phyloP scores from a whole-genome alignment of 495 filamentous ascomycete genomes.

The Penicillium argentinense region DNA sequence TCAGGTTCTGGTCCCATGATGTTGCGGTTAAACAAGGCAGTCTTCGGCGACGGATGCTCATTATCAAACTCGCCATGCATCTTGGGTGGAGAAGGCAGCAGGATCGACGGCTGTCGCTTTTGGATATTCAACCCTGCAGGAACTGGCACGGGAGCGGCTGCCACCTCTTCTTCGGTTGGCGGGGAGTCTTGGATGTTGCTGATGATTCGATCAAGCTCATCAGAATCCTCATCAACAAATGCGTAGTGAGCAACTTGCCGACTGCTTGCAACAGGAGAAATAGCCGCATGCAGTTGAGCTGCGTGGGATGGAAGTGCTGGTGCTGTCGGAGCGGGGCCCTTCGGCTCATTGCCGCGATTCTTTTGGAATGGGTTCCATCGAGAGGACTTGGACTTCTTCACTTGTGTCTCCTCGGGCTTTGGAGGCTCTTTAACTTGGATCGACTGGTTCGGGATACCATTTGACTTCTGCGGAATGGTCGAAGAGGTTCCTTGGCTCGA shows the following conservation, averaged over 20 bases:
- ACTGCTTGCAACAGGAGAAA: constrained; percentile 34
- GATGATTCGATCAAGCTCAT: constrained; percentile 65
- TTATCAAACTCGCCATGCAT: constrained; percentile 44
- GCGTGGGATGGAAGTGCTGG: constrained; percentile 13
- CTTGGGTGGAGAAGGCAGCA: constrained; percentile 56
- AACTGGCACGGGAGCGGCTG: constrained; percentile 23
- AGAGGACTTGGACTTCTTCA: constrained; percentile 32
- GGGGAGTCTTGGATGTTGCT: constrained; percentile 56
- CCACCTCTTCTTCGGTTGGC: constrained; percentile 38
- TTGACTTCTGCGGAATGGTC: constrained; percentile 17
- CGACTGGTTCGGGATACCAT: constrained; percentile 5
- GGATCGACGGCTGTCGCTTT: constrained; percentile 47
- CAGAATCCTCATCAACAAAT: constrained; percentile 73
- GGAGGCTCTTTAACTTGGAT: not conserved
- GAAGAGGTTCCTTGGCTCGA: constrained; percentile 28
- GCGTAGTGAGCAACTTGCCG: constrained; percentile 76
- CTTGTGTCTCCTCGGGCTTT: constrained; percentile 13
- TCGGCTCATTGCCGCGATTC: constrained; percentile 30
- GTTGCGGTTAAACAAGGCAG: constrained; percentile 38
- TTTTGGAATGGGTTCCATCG: constrained; percentile 82
- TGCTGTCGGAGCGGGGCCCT: constrained; percentile 4
- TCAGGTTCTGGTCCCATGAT: constrained; percentile 14
- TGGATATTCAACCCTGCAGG: constrained; percentile 36
- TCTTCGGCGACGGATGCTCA: constrained; percentile 42
- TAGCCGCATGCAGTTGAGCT: constrained; percentile 38